Evolutionary conservation across 305 asterid genomes (phyloP).

Genomic region (Solanum hybrid): DNA sequence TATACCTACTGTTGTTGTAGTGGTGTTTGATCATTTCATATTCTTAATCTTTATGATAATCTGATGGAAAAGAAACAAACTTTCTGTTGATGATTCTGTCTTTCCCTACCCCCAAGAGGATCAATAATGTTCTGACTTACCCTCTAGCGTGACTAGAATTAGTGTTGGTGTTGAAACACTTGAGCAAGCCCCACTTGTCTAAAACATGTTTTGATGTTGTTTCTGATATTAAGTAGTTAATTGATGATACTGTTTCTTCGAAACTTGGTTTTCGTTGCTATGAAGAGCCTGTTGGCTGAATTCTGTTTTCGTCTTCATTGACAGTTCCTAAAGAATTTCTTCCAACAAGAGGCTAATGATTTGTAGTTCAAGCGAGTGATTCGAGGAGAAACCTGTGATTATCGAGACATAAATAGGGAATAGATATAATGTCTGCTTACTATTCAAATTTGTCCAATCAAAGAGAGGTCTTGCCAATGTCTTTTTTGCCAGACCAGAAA

Average conservation of each 20-base stretch:
- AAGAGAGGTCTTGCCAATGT: slow-evolving; percentile 38
- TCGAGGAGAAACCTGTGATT: not conserved
- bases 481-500: slow-evolving; percentile 34
- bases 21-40: not conserved
- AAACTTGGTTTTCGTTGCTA: not conserved
- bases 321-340: not conserved
- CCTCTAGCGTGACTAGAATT: not conserved
- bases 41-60: not conserved
- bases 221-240: not conserved
- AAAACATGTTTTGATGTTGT: not conserved
- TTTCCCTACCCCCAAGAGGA: not conserved
- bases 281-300: not conserved
- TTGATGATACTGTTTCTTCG: not conserved
- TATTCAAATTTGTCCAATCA: slow-evolving; percentile 36
- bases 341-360: slow-evolving; percentile 9
- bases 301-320: slow-evolving; percentile 1
- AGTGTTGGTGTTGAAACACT: not conserved
- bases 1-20: not conserved
- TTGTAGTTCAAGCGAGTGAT: slow-evolving; percentile 1
- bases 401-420: not conserved
- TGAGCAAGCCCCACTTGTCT: not conserved
- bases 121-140: not conserved
- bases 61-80: not conserved
- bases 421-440: slow-evolving; percentile 44
- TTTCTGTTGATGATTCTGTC: not conserved